Base-by-base conservation (phyloP, 345 rosid species). In the Acer yangbiense region DNA sequence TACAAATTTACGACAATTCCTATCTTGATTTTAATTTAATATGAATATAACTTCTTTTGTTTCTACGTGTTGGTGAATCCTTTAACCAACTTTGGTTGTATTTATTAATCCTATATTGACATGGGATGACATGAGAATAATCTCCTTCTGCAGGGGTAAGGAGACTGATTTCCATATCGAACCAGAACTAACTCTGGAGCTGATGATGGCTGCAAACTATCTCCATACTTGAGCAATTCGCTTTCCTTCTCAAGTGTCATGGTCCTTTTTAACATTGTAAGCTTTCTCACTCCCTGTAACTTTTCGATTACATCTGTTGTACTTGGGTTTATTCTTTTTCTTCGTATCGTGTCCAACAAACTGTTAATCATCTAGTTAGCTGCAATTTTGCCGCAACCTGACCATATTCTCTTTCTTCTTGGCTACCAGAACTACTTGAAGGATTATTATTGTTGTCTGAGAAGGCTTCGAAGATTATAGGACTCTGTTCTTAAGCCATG, bases 131-230 rank as follows among this genome's bases (percentile, higher is more conserved):
- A 54, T 35, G 52, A 63, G 65, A 64, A 63, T 75, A 17, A 50
- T 73, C 65, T 70, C 68, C 17, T 32, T 50, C 65, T 82, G 44
- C 83, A 88, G 92, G 70, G 92, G 92, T 44, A 87, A 85, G 82
- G 92, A 88, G 83, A 83, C 88, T 16, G 92, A 89, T 72, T 89
- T 89, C 83, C 89, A 81, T 13, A 87, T 89, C 76, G 92, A 89
- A 82, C 92, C 92, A n/a, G 92, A 89, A 72, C 81, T 89, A 74
- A 87, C 92, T 11, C 86, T 89, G 80, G 90, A 89, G 86, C 88
- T 89, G 83, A 85, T 89, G 89, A 89, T 89, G 92, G 92, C 92
- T 80, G 92, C 92, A 55, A 89, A 89, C 67, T 89, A 89, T 83
- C 89, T 89, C 75, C 90, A 89, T 78, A 87, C 92, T 72, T 89